Evolutionary conservation across 768 basidiomycete species (phyloP).

Genomic region (Collybia nuda): DNA sequence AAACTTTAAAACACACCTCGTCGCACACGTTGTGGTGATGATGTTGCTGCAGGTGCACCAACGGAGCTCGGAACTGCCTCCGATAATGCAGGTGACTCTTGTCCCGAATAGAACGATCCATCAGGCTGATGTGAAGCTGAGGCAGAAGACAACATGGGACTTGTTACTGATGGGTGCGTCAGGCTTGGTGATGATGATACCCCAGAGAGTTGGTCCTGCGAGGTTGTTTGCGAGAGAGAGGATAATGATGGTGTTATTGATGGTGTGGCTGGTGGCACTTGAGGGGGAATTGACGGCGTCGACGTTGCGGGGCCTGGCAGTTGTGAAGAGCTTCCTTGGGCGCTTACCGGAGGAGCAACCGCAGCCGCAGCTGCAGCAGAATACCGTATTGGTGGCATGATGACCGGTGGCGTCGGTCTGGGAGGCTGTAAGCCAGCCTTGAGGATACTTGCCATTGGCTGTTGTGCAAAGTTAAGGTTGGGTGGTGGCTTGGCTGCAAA

Average conservation of each 20-base stretch:
- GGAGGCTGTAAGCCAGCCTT: slow-evolving; percentile 67
- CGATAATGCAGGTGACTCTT: slow-evolving; percentile 73
- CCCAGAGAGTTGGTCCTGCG: slow-evolving; percentile 41
- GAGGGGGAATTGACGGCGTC: slow-evolving; percentile 30
- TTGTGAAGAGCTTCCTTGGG: slow-evolving; percentile 31
- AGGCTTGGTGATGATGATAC: slow-evolving; percentile 74
- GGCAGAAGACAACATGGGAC: slow-evolving; percentile 78
- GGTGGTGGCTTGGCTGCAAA: slow-evolving; percentile 68
- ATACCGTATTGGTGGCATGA: slow-evolving; percentile 82
- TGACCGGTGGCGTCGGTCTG: slow-evolving; percentile 52
- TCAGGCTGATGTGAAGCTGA: slow-evolving; percentile 64
- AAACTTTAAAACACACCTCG: slow-evolving; percentile 44
- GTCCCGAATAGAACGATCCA: slow-evolving; percentile 69
- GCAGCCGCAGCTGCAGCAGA: slow-evolving; percentile 85
- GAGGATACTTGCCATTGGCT: slow-evolving; percentile 73
- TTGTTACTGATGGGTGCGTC: slow-evolving; percentile 82
- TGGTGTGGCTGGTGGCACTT: slow-evolving; percentile 34
- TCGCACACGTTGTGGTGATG: slow-evolving; percentile 58
- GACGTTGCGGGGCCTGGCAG: slow-evolving; percentile 44
- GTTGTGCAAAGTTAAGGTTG: slow-evolving; percentile 78
- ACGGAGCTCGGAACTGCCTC: slow-evolving; percentile 51
- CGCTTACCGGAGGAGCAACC: slow-evolving; percentile 30
- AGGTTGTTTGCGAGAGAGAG: slow-evolving; percentile 25
- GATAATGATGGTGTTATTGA: slow-evolving; percentile 39
- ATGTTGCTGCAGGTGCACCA: slow-evolving; percentile 49